Evolutionary conservation across 1,284 basidiomycete species (phyloP).

Genomic region (Cryptococcus sp.): DNA sequence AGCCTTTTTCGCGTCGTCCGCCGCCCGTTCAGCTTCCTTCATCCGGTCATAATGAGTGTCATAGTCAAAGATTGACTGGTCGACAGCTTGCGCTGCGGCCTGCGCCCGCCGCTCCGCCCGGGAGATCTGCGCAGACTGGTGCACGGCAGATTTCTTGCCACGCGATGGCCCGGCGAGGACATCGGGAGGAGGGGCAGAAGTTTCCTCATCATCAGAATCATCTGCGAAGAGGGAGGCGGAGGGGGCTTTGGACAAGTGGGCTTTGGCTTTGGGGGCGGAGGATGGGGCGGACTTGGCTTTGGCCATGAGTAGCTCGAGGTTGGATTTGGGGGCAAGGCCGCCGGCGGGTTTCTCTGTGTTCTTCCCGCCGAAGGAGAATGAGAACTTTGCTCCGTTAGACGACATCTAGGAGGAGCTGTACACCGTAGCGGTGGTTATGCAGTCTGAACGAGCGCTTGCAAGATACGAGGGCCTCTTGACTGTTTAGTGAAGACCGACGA

Average conservation of each 20-base stretch:
- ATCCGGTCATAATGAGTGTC: slow-evolving; percentile 96
- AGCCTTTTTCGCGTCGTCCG: slow-evolving; percentile 68
- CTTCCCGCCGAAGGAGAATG: slow-evolving; percentile 38
- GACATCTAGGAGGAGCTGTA: slow-evolving; percentile 13
- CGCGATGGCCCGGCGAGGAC: slow-evolving; percentile 8
- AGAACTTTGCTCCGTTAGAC: slow-evolving; percentile 35
- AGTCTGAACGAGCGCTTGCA: too few species aligned
- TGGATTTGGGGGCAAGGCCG: slow-evolving; percentile 20
- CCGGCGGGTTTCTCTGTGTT: slow-evolving; percentile 1
- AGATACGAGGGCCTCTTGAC: too few species aligned
- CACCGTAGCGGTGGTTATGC: too few species aligned
- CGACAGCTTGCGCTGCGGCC: slow-evolving; percentile 73
- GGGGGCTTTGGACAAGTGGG: slow-evolving; percentile 6
- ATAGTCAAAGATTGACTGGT: slow-evolving; percentile 87
- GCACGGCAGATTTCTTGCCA: background rate
- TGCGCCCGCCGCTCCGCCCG: slow-evolving; percentile 41
- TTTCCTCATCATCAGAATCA: slow-evolving; percentile 33
- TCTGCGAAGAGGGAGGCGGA: slow-evolving; percentile 24
- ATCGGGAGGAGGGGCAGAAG: background rate
- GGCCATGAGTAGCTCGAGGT: slow-evolving; percentile 42
- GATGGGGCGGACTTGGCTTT: slow-evolving; percentile 17
- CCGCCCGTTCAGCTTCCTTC: slow-evolving; percentile 73
- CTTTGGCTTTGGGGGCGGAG: slow-evolving; percentile 3
- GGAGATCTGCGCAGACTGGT: slow-evolving; percentile 23
- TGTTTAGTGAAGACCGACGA: too few species aligned